Conservation (phyloP, 805 yeast species). For the Kluyveromyces siamensis region DNA sequence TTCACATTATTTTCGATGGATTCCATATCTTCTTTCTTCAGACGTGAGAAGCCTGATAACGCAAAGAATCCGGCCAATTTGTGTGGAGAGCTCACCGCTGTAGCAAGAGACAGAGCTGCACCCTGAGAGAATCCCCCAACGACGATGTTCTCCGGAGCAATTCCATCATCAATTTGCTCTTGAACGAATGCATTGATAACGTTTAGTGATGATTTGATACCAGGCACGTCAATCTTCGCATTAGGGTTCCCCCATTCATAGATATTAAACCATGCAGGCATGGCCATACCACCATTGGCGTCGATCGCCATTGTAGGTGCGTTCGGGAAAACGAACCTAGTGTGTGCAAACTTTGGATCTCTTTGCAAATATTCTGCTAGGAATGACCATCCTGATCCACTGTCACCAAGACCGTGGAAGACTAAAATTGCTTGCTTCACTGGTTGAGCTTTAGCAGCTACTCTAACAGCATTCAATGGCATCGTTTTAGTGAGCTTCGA, state of each 20-base stretch:
- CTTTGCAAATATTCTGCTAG: slow-evolving; percentile 53
- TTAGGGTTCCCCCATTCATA: slow-evolving; percentile 40
- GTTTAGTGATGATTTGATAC: slow-evolving; percentile 43
- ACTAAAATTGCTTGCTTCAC: slow-evolving; percentile 64
- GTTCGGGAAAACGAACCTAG: slow-evolving; percentile 79
- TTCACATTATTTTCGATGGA: slow-evolving; percentile 34
- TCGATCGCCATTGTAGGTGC: slow-evolving; percentile 73
- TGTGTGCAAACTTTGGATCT: slow-evolving; percentile 39
- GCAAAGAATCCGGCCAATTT: slow-evolving; percentile 74
- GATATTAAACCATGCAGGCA: slow-evolving; percentile 89
- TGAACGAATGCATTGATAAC: slow-evolving; percentile 38
- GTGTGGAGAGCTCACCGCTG: slow-evolving; percentile 41
- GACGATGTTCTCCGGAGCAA: slow-evolving; percentile 59
- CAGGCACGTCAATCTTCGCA: slow-evolving; percentile 39
- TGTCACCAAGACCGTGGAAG: slow-evolving; percentile 87
- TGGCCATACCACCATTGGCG: slow-evolving; percentile 50
- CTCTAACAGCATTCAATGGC: slow-evolving; percentile 23
- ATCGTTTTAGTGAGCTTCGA: not conserved
- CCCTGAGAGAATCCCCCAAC: slow-evolving; percentile 97
- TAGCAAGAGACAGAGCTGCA: slow-evolving; percentile 65
- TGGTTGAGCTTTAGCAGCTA: slow-evolving; percentile 25
- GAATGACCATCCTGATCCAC: slow-evolving; percentile 85
- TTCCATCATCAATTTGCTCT: slow-evolving; percentile 45
- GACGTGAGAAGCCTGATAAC: slow-evolving; percentile 66
- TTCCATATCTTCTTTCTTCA: slow-evolving; percentile 13